These are phyloP conservation scores for Fusarium continuum DNA, from an alignment of 2,329 filamentous ascomycete genomes.

Conservation along the genomic window DNA sequence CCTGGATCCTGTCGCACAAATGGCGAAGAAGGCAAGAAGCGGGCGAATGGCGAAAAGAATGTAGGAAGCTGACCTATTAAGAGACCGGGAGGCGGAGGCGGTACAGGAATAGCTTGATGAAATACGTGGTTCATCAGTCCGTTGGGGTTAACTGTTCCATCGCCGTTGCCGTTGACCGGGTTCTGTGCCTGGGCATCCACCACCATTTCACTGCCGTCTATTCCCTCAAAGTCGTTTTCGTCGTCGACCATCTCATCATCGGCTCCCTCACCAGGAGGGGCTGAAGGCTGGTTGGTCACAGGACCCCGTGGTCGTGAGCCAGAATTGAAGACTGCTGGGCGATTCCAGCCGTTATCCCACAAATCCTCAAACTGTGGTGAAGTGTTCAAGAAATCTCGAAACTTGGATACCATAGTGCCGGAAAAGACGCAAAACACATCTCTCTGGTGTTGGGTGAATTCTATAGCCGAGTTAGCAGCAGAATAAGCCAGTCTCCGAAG, in stretches of 20 bases:
- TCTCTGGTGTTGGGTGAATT: conserved; percentile 95
- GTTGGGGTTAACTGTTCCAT: conserved; percentile 10
- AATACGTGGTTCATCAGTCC: conserved; percentile 16
- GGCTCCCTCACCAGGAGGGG: conserved; percentile 45
- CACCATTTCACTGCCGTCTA: conserved; percentile 53
- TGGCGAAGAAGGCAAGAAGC: conserved; percentile 32
- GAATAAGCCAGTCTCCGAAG: neutral
- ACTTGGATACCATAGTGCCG: conserved; percentile 78
- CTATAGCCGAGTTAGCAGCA: conserved; percentile 54
- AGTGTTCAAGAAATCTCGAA: conserved; percentile 80
- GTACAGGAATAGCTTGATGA: conserved; percentile 42
- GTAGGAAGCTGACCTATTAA: conserved; percentile 38
- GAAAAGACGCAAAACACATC: conserved; percentile 98
- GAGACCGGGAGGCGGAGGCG: conserved; percentile 41
- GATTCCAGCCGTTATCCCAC: conserved; percentile 46
- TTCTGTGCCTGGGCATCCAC: conserved; percentile 47
- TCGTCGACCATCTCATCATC: conserved; percentile 57
- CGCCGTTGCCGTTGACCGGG: conserved; percentile 25
- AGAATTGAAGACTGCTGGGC: conserved; percentile 7
- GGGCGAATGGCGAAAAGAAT: conserved; percentile 25
- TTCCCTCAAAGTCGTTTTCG: conserved; percentile 55
- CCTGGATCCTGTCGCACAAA: conserved; percentile 28
- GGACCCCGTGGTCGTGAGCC: conserved; percentile 12
- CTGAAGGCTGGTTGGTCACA: conserved; percentile 4
- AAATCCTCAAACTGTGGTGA: conserved; percentile 58